Evolutionary conservation across 106 monocot genomes (phyloP).

Genomic region (Phalaenopsis equestris): DNA sequence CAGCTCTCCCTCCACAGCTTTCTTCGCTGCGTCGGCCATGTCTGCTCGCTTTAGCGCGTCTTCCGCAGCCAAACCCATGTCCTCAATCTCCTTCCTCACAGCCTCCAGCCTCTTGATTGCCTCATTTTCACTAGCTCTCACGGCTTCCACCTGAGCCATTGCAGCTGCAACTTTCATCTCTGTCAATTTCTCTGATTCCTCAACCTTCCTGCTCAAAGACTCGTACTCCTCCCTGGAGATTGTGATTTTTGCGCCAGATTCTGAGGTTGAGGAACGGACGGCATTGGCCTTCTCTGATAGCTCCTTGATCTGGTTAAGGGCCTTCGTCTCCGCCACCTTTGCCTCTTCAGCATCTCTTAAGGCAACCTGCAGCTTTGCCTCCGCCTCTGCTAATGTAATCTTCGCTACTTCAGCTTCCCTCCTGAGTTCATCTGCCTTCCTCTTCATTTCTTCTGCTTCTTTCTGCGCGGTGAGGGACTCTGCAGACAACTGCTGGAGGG

Average conservation of each 20-base stretch:
- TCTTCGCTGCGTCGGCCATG: slow-evolving; percentile 70
- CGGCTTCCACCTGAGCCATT: slow-evolving; percentile 62
- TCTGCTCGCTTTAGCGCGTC: slow-evolving; percentile 66
- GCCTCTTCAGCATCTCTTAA: slow-evolving; percentile 62
- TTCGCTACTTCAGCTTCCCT: slow-evolving; percentile 44
- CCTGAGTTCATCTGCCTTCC: slow-evolving; percentile 34
- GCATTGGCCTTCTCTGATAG: slow-evolving; percentile 42
- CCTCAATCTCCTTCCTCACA: slow-evolving; percentile 54
- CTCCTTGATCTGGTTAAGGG: slow-evolving; percentile 45
- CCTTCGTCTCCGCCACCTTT: slow-evolving; percentile 51
- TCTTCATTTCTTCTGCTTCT: slow-evolving; percentile 64
- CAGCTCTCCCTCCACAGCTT: slow-evolving; percentile 60
- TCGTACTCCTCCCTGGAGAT: slow-evolving; percentile 63
- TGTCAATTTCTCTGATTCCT: slow-evolving; percentile 48
- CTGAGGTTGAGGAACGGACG: slow-evolving; percentile 49
- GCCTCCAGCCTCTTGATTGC: slow-evolving; percentile 50
- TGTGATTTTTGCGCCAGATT: slow-evolving; percentile 51
- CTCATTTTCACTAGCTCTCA: slow-evolving; percentile 59
- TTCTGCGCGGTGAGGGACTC: slow-evolving; percentile 45
- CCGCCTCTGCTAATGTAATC: slow-evolving; percentile 37
- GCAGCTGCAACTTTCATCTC: slow-evolving; percentile 72
- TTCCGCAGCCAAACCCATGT: slow-evolving; percentile 36
- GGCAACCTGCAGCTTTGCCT: slow-evolving; percentile 48
- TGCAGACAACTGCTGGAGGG: slow-evolving; percentile 53
- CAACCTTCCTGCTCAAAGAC: slow-evolving; percentile 49